A percentile compares a stretch with the other conserved stretches of the same genome.
These are phyloP conservation scores for Penicillium sp. DNA, from an alignment of 2,329 filamentous ascomycete species.

Conservation along the genomic window DNA sequence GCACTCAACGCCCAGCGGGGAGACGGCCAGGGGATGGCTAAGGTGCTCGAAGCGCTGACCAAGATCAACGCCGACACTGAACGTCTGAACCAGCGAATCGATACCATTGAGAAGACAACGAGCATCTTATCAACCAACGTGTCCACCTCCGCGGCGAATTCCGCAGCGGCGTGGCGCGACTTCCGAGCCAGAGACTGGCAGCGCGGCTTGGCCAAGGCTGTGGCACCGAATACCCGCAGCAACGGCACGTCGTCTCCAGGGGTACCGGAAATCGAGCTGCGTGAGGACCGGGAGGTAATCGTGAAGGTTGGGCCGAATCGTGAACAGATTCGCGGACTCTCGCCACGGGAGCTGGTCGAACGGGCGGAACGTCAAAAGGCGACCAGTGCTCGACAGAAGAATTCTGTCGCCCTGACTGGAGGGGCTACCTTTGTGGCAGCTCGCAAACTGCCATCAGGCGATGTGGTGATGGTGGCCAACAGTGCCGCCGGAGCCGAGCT, in stretches of 20 bases:
- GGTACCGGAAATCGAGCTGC: constrained; percentile 4
- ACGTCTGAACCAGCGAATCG: constrained; percentile 10
- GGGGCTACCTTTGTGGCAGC: constrained; percentile 3
- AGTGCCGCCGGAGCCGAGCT: constrained; percentile 2
- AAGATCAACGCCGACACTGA: constrained; percentile 14
- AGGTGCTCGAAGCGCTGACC: background rate
- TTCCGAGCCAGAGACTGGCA: no score
- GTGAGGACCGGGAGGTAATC: constrained; percentile 6
- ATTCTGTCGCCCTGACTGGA: background rate
- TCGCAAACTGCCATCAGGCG: constrained; percentile 5
- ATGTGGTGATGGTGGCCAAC: constrained; percentile 4
- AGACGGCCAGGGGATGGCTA: constrained; percentile 9
- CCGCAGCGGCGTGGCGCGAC: no score
- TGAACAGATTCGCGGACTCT: constrained; percentile 1
- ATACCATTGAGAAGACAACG: constrained; percentile 12
- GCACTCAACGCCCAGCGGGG: constrained; percentile 15
- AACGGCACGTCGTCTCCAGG: background rate
- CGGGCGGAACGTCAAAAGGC: background rate
- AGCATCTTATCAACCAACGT: constrained; percentile 3
- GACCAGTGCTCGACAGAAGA: constrained; percentile 1
- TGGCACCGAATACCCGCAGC: no score
- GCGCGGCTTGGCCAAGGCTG: no score
- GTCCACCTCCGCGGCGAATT: no score
- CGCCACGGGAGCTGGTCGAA: constrained; percentile 3
- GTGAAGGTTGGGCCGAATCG: constrained; percentile 4